phyloP scores from a whole-genome alignment of 192 early-diverging fungal genomes.

The Glomus cerebriforme region DNA sequence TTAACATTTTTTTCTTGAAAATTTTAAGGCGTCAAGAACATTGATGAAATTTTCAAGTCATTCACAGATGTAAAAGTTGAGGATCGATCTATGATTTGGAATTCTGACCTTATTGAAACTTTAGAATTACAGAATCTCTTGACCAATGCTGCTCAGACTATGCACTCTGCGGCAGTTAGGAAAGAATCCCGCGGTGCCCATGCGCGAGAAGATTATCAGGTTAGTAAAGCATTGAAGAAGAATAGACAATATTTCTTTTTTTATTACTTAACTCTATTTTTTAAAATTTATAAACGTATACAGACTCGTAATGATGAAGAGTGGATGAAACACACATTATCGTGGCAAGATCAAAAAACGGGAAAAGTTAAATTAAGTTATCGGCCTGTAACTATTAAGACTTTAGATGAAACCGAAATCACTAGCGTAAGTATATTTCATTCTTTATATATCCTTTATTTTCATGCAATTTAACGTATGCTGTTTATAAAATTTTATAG shows the following conservation, averaged over 20 bases:
- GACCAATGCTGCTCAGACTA: constrained; percentile 92
- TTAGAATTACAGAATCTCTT: constrained; percentile 98
- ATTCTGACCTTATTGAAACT: constrained; percentile 95
- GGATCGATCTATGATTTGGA: constrained; percentile 97
- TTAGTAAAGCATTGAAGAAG: background rate
- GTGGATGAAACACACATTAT: constrained; percentile 99
- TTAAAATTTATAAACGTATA: no score
- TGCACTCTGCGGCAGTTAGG: constrained; percentile 84
- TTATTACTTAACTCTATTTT: background rate
- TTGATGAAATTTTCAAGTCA: constrained; percentile 78
- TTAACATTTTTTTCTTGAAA: background rate
- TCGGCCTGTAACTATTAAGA: constrained; percentile 76
- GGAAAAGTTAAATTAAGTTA: constrained; percentile 78
- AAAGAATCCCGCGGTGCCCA: constrained; percentile 99
- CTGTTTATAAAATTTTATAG: background rate
- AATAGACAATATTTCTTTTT: constrained; percentile 15
- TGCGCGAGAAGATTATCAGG: constrained; percentile 91
- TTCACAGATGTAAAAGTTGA: constrained; percentile 85
- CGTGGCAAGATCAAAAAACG: constrained; percentile 84
- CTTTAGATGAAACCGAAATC: constrained; percentile 93
- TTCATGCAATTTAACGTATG: background rate
- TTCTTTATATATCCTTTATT: background rate
- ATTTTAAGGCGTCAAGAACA: constrained; percentile 67
- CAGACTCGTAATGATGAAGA: constrained; percentile 83
- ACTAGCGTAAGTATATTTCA: constrained; percentile 63